Conservation (phyloP, 2,329 filamentous ascomycete species). For the Chaetothyriales sp. region DNA sequence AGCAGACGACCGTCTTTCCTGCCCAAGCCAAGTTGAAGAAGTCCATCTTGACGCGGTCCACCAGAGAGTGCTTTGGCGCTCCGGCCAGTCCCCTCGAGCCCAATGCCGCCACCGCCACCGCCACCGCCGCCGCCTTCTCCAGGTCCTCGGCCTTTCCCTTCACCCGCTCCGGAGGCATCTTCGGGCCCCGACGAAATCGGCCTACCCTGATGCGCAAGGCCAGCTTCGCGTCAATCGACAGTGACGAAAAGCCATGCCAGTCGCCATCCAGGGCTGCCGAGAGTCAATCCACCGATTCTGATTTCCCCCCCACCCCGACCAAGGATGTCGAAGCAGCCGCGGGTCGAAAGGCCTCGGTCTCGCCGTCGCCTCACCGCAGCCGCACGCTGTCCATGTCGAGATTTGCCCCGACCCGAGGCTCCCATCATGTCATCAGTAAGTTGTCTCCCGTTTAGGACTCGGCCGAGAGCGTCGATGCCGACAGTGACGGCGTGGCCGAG, state of each 20-base stretch:
- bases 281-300: conserved; percentile 50
- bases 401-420: conserved; percentile 5
- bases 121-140: too few species aligned
- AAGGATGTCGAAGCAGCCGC: conserved; percentile 39
- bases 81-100: conserved; percentile 72
- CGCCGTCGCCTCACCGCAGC: conserved; percentile 15
- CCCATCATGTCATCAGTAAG: conserved; percentile 24
- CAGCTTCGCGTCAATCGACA: conserved; percentile 71
- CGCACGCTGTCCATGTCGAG: conserved; percentile 1
- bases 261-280: conserved; percentile 43
- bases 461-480: conserved; percentile 18
- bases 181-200: conserved; percentile 42
- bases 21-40: conserved; percentile 42
- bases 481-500: conserved; percentile 23
- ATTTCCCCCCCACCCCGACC: conserved; percentile 87
- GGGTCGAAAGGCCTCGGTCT: conserved; percentile 11
- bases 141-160: conserved; percentile 56
- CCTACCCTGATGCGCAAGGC: conserved; percentile 40
- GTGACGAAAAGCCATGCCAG: conserved; percentile 53
- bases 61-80: conserved; percentile 60
- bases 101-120: too few species aligned
- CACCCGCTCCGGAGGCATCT: conserved; percentile 48
- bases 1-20: conserved; percentile 56
- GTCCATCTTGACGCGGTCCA: conserved; percentile 48
- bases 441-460: conserved; percentile 21